A percentile compares a stretch with the other conserved stretches of the same genome.
Conservation (phyloP, 2,329 filamentous ascomycete species). For the Colletotrichum tofieldiae region DNA sequence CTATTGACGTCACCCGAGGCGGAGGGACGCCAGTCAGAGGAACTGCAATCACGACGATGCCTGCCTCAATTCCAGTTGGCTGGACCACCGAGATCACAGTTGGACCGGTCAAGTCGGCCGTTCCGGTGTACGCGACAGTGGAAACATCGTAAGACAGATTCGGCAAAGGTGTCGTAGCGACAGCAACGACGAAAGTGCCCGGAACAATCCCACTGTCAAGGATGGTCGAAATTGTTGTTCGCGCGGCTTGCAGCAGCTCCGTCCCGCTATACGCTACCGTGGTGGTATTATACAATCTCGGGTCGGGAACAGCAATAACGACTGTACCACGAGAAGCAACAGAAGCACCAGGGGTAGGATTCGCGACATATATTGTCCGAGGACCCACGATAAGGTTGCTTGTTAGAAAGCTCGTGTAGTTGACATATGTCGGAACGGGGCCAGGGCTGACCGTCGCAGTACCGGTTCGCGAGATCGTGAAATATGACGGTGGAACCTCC, state of each 20-base stretch:
- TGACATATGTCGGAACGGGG: slow-evolving; percentile 4
- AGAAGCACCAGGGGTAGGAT: slow-evolving; percentile 17
- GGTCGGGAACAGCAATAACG: slow-evolving; percentile 31
- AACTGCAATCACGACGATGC: slow-evolving; percentile 35
- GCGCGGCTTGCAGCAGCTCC: neutral
- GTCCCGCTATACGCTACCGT: slow-evolving; percentile 26
- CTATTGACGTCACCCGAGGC: slow-evolving; percentile 33
- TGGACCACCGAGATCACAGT: slow-evolving; percentile 34
- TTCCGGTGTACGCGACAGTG: slow-evolving; percentile 27
- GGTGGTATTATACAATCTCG: slow-evolving; percentile 28
- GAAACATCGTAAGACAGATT: slow-evolving; percentile 18
- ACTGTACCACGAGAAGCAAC: slow-evolving; percentile 25
- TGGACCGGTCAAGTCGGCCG: slow-evolving; percentile 7
- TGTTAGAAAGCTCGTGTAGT: slow-evolving; percentile 29
- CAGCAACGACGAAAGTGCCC: slow-evolving; percentile 22
- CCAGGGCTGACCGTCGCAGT: neutral
- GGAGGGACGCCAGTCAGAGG: slow-evolving; percentile 23
- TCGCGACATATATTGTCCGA: slow-evolving; percentile 28
- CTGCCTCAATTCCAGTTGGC: slow-evolving; percentile 11
- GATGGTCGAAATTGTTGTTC: slow-evolving; percentile 38
- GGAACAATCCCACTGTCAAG: slow-evolving; percentile 15
- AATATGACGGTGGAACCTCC: slow-evolving; percentile 31
- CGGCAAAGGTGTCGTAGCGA: neutral
- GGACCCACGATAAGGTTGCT: slow-evolving; percentile 21
- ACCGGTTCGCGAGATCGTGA: slow-evolving; percentile 21